Evolutionary conservation across 2,329 filamentous ascomycete species (phyloP).

Genomic region (Fusarium oligoseptatum): DNA sequence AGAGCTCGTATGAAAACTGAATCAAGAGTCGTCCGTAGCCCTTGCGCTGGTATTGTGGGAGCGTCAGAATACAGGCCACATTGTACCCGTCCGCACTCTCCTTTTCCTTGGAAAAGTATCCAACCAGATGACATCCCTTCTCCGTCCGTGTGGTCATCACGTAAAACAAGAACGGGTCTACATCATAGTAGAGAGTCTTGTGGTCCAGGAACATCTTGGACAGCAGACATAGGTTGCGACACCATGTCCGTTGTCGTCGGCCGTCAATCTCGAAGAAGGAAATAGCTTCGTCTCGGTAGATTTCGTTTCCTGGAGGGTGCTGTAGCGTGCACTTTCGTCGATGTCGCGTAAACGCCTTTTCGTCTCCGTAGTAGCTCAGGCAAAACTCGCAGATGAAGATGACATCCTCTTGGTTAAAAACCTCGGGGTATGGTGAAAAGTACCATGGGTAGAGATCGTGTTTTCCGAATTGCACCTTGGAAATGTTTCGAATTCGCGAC

Average conservation of each 20-base stretch:
- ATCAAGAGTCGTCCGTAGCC: constrained; percentile 95
- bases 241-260: constrained; percentile 93
- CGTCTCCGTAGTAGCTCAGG: constrained; percentile 87
- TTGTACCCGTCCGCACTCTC: constrained; percentile 98
- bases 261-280: constrained; percentile 99
- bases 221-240: constrained; percentile 92
- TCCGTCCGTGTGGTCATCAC: constrained; percentile 94
- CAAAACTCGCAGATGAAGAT: constrained; percentile 99
- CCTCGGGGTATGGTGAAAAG: constrained; percentile 95
- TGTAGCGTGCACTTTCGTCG: constrained; percentile 89
- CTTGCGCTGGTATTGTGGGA: constrained; percentile 96
- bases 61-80: constrained; percentile 95
- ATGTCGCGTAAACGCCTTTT: constrained; percentile 86
- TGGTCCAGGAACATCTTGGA: constrained; percentile 98
- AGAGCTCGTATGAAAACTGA: constrained; percentile 97
- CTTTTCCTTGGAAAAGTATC: constrained; percentile 99
- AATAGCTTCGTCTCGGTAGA: constrained; percentile 93
- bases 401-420: constrained; percentile 88
- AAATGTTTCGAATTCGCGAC: constrained; percentile 93
- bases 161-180: constrained; percentile 99
- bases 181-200: constrained; percentile 98
- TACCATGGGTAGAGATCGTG: constrained; percentile 98
- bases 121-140: constrained; percentile 93
- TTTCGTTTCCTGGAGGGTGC: constrained; percentile 97
- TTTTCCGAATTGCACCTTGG: constrained; percentile 92